Conservation (phyloP, 2,329 filamentous ascomycete species). For the Didymellaceae sp. region DNA sequence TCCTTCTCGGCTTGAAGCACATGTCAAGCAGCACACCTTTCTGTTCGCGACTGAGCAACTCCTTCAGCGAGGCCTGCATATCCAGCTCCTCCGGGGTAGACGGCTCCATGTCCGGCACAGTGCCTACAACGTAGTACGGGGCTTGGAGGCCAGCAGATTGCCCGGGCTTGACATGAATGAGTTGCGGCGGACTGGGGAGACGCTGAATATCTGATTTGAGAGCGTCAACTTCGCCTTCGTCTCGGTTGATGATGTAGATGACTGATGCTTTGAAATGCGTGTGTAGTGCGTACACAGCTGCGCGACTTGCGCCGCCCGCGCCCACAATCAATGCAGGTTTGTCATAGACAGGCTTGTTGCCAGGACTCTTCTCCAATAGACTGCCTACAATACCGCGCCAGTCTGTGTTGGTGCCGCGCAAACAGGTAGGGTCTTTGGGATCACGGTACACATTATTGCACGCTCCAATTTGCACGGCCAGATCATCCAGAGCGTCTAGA, state of each 20-base stretch:
- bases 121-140: conserved; percentile 5
- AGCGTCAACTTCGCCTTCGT: conserved; percentile 7
- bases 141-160: not conserved
- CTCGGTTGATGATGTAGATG: conserved; percentile 11
- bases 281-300: conserved; percentile 9
- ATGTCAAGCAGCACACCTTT: conserved; percentile 11
- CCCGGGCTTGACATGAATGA: not conserved
- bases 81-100: conserved; percentile 4
- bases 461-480: conserved; percentile 7
- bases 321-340: conserved; percentile 11
- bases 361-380: conserved; percentile 9
- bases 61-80: not conserved
- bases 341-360: not conserved
- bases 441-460: conserved; percentile 12
- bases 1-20: conserved; percentile 13
- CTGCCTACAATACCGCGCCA: conserved; percentile 11
- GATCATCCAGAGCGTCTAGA: conserved; percentile 9
- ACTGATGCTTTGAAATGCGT: conserved; percentile 6
- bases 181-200: not conserved
- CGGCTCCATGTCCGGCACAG: conserved; percentile 1
- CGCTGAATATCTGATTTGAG: conserved; percentile 1
- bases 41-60: conserved; percentile 2
- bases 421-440: not conserved
- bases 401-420: conserved; percentile 13
- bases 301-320: conserved; percentile 12